Conservation (phyloP, 108 stramenopile species). For the Cyclotella atomus region DNA sequence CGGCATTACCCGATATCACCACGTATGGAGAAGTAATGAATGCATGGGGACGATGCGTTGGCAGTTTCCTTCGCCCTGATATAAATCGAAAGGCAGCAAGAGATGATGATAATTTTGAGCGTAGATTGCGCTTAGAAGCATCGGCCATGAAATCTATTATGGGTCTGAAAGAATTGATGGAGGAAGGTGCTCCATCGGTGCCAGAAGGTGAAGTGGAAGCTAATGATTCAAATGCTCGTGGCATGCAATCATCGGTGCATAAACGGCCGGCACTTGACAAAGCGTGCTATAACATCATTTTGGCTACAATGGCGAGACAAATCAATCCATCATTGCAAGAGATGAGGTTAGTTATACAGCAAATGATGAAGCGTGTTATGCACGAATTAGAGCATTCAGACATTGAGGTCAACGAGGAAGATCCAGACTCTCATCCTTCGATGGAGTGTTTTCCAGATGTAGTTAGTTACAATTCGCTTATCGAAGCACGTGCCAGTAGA, state of each 20-base stretch:
- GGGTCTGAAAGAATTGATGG: too few relatives aligned
- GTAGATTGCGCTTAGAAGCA: too few relatives aligned
- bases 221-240: background rate
- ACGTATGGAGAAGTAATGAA: too few relatives aligned
- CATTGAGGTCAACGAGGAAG: background rate
- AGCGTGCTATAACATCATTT: constrained; percentile 42
- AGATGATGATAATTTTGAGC: too few relatives aligned
- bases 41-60: too few relatives aligned
- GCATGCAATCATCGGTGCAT: background rate
- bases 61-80: too few relatives aligned
- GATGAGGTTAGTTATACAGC: constrained; percentile 40
- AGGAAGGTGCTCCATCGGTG: too few relatives aligned
- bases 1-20: too few relatives aligned
- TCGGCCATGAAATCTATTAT: too few relatives aligned
- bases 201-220: too few relatives aligned
- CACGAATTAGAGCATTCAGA: constrained; percentile 26
- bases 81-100: too few relatives aligned
- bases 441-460: constrained; percentile 37
- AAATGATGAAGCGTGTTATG: constrained; percentile 47
- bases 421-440: constrained; percentile 14
- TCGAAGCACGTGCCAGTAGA: constrained; percentile 47
- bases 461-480: constrained; percentile 47
- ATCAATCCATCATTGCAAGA: constrained; percentile 44
- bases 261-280: constrained; percentile 38
- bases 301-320: constrained; percentile 43